Conservation (phyloP, 352 stramenopile genomes). For the Aphanomyces astaci region DNA sequence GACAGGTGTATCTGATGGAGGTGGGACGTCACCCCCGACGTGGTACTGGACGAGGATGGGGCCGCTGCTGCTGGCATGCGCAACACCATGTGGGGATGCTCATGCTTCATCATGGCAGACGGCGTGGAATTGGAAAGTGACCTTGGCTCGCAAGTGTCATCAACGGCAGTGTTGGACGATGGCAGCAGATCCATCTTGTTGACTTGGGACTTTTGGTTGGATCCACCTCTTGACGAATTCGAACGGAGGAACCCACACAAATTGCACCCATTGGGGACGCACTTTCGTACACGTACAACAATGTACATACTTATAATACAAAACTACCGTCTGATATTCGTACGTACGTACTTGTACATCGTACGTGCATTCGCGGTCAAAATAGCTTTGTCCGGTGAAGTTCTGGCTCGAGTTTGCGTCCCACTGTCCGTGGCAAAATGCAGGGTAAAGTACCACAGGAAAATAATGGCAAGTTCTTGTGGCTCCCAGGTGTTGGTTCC, state of each 20-base stretch:
- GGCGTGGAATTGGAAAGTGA: too few relatives aligned
- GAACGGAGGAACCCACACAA: neutral
- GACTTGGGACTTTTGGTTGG: neutral
- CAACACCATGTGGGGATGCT: neutral
- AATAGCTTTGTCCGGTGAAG: too few relatives aligned
- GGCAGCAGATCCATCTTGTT: neutral
- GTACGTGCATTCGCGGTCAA: too few relatives aligned
- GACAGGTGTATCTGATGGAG: conserved; percentile 5
- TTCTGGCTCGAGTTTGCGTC: neutral
- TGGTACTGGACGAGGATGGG: too few relatives aligned
- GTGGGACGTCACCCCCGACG: neutral
- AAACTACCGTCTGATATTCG: too few relatives aligned
- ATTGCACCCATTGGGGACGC: neutral
- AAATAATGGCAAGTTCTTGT: neutral
- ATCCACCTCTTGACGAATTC: neutral
- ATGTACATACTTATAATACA: too few relatives aligned
- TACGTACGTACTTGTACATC: too few relatives aligned
- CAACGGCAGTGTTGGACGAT: neutral
- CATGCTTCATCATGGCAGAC: conserved; percentile 10
- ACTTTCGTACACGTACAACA: too few relatives aligned
- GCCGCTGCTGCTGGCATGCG: neutral
- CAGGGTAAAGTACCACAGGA: neutral
- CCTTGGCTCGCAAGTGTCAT: neutral
- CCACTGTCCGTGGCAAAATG: neutral
- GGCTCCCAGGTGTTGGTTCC: neutral